phyloP scores from a whole-genome alignment of 331 rosid genomes.

The Quercus phellos region DNA sequence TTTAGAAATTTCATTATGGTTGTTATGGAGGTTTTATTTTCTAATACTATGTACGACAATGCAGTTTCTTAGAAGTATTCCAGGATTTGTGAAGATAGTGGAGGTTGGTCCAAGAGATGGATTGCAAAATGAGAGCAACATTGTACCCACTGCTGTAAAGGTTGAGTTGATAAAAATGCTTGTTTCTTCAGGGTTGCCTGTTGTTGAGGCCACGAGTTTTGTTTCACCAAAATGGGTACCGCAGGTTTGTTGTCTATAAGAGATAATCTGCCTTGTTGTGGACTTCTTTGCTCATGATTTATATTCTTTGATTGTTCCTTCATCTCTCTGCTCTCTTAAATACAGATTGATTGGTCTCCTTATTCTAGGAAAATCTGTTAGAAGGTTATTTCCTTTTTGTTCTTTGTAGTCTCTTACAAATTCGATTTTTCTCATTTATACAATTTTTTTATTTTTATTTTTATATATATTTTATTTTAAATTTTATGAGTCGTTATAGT shows the following conservation, averaged over 20 bases:
- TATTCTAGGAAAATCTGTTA: constrained; percentile 1
- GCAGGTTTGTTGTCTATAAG: constrained; percentile 41
- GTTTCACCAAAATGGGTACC: constrained; percentile 98
- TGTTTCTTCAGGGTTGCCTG: constrained; percentile 72
- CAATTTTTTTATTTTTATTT: neutral
- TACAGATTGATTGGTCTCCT: neutral
- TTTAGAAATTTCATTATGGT: constrained; percentile 7
- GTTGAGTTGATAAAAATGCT: constrained; percentile 67
- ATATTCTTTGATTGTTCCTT: constrained; percentile 9
- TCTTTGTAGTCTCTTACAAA: neutral
- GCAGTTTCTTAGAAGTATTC: constrained; percentile 49
- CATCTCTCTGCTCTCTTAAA: neutral
- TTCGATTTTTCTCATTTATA: neutral
- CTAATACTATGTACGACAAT: neutral
- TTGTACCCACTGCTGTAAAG: constrained; percentile 66
- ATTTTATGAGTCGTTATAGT: too few species aligned
- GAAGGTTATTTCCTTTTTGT: neutral
- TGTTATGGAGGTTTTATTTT: neutral
- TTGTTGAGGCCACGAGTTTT: constrained; percentile 87
- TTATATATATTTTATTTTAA: neutral
- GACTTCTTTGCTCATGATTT: neutral
- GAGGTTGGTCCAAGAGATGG: constrained; percentile 96
- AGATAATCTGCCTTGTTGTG: neutral
- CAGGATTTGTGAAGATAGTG: constrained; percentile 70
- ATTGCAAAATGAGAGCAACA: constrained; percentile 75